Evolutionary conservation across 768 basidiomycete genomes (phyloP).

Genomic region (Astraeus odoratus): DNA sequence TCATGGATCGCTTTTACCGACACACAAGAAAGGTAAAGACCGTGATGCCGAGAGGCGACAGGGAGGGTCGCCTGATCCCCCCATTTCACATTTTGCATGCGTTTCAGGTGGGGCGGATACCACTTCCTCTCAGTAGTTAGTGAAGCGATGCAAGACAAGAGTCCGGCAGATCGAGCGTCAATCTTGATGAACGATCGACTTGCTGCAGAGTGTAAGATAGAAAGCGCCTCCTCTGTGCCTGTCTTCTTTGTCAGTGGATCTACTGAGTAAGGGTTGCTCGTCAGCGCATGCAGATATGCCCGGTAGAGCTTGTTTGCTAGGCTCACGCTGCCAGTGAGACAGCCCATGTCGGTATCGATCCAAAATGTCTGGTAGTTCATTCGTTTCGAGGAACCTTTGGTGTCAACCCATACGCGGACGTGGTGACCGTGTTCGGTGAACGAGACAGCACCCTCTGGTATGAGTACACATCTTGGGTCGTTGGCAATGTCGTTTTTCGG

Average conservation of each 20-base stretch:
- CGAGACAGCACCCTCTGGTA: conserved; percentile 31
- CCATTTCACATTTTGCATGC: conserved; percentile 38
- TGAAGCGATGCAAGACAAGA: conserved; percentile 27
- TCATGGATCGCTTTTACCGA: conserved; percentile 25
- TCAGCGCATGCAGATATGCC: conserved; percentile 40
- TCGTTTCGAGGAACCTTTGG: not conserved
- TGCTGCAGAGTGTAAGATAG: conserved; percentile 30
- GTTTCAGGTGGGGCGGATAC: conserved; percentile 30
- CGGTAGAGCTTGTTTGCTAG: conserved; percentile 28
- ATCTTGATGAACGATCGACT: conserved; percentile 36
- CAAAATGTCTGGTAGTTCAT: conserved; percentile 23
- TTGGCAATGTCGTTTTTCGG: conserved; percentile 7
- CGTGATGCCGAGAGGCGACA: conserved; percentile 26
- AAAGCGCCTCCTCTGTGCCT: conserved; percentile 39
- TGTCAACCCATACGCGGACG: conserved; percentile 12
- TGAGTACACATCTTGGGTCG: conserved; percentile 24
- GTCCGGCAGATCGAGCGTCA: conserved; percentile 17
- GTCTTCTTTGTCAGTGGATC: conserved; percentile 39
- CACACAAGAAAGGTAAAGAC: conserved; percentile 16
- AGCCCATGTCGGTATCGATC: conserved; percentile 25
- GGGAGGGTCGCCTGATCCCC: conserved; percentile 2
- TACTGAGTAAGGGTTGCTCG: conserved; percentile 30
- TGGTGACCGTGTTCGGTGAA: conserved; percentile 10
- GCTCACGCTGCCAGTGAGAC: conserved; percentile 21
- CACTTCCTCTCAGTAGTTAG: conserved; percentile 31